Evolutionary conservation across 345 rosid genomes (phyloP).

Genomic region (Eucalyptus globulus): DNA sequence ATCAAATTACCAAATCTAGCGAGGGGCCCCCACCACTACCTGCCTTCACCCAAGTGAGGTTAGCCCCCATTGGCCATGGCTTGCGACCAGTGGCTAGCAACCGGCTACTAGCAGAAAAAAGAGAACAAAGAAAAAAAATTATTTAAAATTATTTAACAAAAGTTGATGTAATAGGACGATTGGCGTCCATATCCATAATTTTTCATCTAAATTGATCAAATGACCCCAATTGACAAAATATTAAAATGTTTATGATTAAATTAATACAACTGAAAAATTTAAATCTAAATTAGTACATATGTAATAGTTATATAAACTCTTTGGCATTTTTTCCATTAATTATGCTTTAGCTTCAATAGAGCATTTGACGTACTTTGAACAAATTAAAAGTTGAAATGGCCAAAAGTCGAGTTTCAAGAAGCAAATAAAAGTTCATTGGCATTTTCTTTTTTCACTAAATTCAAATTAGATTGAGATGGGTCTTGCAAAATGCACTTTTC

Average conservation of each 20-base stretch:
- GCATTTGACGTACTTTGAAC: neutral
- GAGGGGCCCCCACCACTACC: too few relatives aligned
- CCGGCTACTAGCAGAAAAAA: accelerated
- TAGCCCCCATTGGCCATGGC: too few relatives aligned
- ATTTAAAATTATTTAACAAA: too few relatives aligned
- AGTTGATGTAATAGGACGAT: accelerated
- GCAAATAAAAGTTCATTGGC: neutral
- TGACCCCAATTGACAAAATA: too few relatives aligned
- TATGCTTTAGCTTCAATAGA: neutral
- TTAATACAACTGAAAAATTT: too few relatives aligned
- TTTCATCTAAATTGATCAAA: too few relatives aligned
- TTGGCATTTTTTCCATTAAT: neutral
- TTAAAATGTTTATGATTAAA: accelerated
- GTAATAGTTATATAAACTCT: too few relatives aligned
- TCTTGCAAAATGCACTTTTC: neutral
- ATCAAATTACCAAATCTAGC: too few relatives aligned
- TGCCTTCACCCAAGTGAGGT: too few relatives aligned
- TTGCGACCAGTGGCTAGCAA: too few relatives aligned
- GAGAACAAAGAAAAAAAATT: accelerated
- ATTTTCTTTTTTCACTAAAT: neutral
- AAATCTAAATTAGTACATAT: too few relatives aligned
- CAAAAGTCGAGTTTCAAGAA: too few relatives aligned
- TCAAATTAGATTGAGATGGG: neutral
- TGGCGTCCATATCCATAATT: accelerated
- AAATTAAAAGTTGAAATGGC: neutral